Conservation (phyloP, 2,329 filamentous ascomycete genomes). For the Apiospora kogelbergensis region DNA sequence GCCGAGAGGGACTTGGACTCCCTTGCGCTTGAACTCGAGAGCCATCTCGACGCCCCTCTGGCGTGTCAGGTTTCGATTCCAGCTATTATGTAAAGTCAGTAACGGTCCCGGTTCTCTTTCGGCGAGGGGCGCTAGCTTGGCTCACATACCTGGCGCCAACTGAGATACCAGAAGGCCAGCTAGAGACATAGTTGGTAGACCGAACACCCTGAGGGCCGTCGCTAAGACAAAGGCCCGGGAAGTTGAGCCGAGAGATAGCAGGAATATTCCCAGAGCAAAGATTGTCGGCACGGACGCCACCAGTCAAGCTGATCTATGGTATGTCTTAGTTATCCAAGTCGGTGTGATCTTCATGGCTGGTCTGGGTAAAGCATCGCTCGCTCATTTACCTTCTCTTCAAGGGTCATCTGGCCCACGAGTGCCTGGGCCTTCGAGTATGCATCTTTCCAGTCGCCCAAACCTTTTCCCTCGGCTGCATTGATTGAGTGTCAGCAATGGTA, state of each 20-base stretch:
- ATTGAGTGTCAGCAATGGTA: neutral
- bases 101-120: too few species aligned
- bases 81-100: constrained; percentile 33
- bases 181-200: constrained; percentile 39
- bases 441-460: constrained; percentile 34
- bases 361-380: neutral
- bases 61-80: constrained; percentile 71
- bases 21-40: constrained; percentile 72
- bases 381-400: constrained; percentile 35
- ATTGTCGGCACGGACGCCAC: constrained; percentile 26
- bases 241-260: constrained; percentile 37
- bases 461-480: constrained; percentile 27
- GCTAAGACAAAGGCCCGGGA: constrained; percentile 41
- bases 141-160: constrained; percentile 41
- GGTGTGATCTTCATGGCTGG: neutral
- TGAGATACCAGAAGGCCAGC: constrained; percentile 57
- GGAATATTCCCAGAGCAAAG: constrained; percentile 43
- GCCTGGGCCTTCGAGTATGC: constrained; percentile 35
- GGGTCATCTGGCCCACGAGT: constrained; percentile 37
- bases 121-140: neutral
- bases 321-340: neutral
- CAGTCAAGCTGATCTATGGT: constrained; percentile 35
- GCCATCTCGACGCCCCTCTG: constrained; percentile 73
- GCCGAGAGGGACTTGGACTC: constrained; percentile 75
- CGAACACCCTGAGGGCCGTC: constrained; percentile 31